A percentile compares a stretch with the other conserved stretches of the same genome.
Conservation (phyloP, 163 green algal species). For the Chlorella variabilis region DNA sequence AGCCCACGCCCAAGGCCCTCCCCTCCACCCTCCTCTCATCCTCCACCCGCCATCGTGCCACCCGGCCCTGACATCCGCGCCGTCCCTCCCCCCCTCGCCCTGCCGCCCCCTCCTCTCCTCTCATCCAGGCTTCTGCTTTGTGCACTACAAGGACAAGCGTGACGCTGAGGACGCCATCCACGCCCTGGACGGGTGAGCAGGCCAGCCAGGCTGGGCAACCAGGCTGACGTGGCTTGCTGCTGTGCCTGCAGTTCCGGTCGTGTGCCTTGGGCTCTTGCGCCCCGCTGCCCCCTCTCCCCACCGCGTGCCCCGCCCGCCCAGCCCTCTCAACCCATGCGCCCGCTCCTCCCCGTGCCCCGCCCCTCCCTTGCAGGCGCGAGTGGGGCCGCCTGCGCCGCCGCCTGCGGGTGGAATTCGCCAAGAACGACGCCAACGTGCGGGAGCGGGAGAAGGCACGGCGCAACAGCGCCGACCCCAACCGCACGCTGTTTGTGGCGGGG, state of each 20-base stretch:
- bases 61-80: neutral
- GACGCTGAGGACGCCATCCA: constrained; percentile 66
- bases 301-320: too few relatives aligned
- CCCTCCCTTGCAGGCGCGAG: constrained; percentile 48
- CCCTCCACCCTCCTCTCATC: too few relatives aligned
- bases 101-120: neutral
- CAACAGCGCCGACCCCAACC: constrained; percentile 41
- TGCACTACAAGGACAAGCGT: constrained; percentile 64
- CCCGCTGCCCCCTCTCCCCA: neutral
- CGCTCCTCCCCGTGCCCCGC: too few relatives aligned
- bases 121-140: constrained; percentile 67
- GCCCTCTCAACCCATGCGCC: neutral
- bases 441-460: constrained; percentile 49
- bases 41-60: neutral
- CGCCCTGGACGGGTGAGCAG: constrained; percentile 48
- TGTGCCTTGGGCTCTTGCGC: neutral
- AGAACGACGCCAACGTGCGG: constrained; percentile 58
- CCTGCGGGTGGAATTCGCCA: constrained; percentile 63
- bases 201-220: too few relatives aligned
- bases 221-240: neutral
- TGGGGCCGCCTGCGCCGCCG: constrained; percentile 44
- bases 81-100: neutral
- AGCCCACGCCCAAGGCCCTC: too few relatives aligned
- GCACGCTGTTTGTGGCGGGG: constrained; percentile 70
- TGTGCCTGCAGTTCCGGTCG: too few relatives aligned